Evolutionary conservation across 805 yeast species (phyloP).

Genomic region (Saccharomyces mikatae): DNA sequence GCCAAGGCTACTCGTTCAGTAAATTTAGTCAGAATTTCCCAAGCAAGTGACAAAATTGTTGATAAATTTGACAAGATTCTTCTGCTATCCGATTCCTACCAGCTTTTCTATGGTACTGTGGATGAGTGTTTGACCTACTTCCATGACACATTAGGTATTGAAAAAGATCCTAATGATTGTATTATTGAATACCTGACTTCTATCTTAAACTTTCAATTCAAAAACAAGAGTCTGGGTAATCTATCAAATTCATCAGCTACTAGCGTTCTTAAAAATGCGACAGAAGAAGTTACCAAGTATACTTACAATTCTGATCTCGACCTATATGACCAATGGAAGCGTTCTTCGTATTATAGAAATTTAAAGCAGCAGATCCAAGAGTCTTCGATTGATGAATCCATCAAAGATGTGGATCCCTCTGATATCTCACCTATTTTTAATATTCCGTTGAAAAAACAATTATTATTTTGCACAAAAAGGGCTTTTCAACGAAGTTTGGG

Average conservation of each 20-base stretch:
- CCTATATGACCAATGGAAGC: slow-evolving; percentile 35
- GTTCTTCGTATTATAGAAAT: slow-evolving; percentile 20
- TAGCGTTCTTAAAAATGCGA: neutral
- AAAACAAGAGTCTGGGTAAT: neutral
- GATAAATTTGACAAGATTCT: slow-evolving; percentile 42
- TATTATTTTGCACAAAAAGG: slow-evolving; percentile 37
- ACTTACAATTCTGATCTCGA: slow-evolving; percentile 35
- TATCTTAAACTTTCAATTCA: slow-evolving; percentile 37
- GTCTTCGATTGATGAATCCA: slow-evolving; percentile 26
- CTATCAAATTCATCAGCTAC: neutral
- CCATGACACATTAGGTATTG: slow-evolving; percentile 41
- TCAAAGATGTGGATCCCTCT: slow-evolving; percentile 20
- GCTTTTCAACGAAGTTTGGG: slow-evolving; percentile 38
- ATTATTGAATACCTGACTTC: slow-evolving; percentile 59
- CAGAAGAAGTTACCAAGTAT: neutral
- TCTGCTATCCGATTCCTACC: slow-evolving; percentile 41
- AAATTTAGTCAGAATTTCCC: slow-evolving; percentile 41
- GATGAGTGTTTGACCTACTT: slow-evolving; percentile 41
- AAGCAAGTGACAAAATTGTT: slow-evolving; percentile 42
- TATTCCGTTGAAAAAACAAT: slow-evolving; percentile 33
- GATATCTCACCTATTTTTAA: slow-evolving; percentile 24
- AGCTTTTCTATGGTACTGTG: slow-evolving; percentile 40
- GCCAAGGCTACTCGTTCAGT: slow-evolving; percentile 35
- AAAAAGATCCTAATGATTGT: slow-evolving; percentile 48
- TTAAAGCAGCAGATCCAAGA: slow-evolving; percentile 13